Base-by-base conservation (phyloP, 176 grass and related monocot genomes). In the Oryza glumipatula region DNA sequence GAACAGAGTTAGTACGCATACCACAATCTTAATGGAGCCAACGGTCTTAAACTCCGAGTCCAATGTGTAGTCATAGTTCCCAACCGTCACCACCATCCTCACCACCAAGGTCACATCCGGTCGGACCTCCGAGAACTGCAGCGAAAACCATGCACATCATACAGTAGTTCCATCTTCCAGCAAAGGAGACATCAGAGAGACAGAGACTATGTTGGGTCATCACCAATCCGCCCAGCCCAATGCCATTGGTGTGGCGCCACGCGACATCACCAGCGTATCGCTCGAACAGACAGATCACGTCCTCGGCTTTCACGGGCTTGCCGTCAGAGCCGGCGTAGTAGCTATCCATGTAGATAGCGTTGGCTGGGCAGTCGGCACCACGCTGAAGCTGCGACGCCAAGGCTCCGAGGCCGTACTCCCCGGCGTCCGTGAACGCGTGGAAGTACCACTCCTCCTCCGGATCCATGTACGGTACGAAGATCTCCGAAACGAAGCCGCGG, bases 1-100 rank as follows among this genome's bases (percentile, higher is more conserved):
- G 7, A 41, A 8, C 36, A 38, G 36, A 38, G 36, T 38, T 38
- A 48, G 46, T 49, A 76, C 72, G 1, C 21, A 38, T 89, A 92
- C 95, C 86, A 56, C 70, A 44, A 93, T 78, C 22, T 89, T 86
- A 78, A 97, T 88, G 28, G 90, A 89, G 70, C 95, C 92, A 32
- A 64, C 89, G 13, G 83, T 91, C 86, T 94, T 97, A 81, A 97
- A 94, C 26, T 97, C 95, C 95, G 88, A 97, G 73, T 97, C 92
- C 41, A 97, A 11, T 0, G 92, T 87, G 35, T 97, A 97, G 70
- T 94, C 95, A 32, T 97, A 94, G 80, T 97, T 97, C 38, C 95
- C 95, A 9, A 81, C 28, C 0, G 88, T 88, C 14, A 89, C 67
- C 56, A 88, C 92, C 92, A 92, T 92, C 70, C 95, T 91, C 86